Base-by-base conservation (phyloP, 441 rosid species). In the Erodium trifolium region DNA sequence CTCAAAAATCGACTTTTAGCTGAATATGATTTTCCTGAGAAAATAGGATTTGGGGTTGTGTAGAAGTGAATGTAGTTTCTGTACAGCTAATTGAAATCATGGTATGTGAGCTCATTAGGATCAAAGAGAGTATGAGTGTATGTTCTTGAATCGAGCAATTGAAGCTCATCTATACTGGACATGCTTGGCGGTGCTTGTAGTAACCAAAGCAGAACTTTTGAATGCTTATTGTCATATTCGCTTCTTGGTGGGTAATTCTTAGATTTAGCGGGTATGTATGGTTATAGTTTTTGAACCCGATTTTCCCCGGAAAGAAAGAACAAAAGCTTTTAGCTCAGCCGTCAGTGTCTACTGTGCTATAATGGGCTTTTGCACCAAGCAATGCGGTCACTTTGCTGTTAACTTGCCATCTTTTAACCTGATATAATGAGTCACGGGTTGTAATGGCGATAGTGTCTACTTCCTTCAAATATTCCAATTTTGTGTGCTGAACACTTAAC, bases 1-100 rank as follows among this genome's bases (percentile, higher is more conserved):
- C n/a, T n/a, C n/a, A n/a, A 60, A 8, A 8, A 10, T 43, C 13
- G 13, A 9, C 19, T 60, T 60, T 18, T 18, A 9, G 35, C 10
- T 3, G 12, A 57, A 57, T 6, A 2, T 57, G 27, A 57, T 18
- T 18, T 57, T 57, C 27, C 0, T 57, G 63, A 57, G 29, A 57
- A 57, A 18, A 57, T 57, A 57, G 1, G 63, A 57, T 17, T 19
- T 57, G 63, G 63, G 63, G 6, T 57, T 57, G 63, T 18, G 63
- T 57, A 19, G 29, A 57, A 7, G 10, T 19, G 13, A 43, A 2
- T 43, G 13, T 43, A 43, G 13, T 2, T 9, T 43, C 13, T 43
- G 12, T 51, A 13, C 5, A 13, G 57, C 57, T 51, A n/a, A 13
- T 13, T 51, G 57, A 51, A 51, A 43, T 23, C 31, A 23, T 16